A percentile compares a stretch with the other conserved stretches of the same genome.
These are phyloP conservation scores for Cercospora beticola DNA, from an alignment of 2,329 filamentous ascomycete genomes.

Conservation along the genomic window DNA sequence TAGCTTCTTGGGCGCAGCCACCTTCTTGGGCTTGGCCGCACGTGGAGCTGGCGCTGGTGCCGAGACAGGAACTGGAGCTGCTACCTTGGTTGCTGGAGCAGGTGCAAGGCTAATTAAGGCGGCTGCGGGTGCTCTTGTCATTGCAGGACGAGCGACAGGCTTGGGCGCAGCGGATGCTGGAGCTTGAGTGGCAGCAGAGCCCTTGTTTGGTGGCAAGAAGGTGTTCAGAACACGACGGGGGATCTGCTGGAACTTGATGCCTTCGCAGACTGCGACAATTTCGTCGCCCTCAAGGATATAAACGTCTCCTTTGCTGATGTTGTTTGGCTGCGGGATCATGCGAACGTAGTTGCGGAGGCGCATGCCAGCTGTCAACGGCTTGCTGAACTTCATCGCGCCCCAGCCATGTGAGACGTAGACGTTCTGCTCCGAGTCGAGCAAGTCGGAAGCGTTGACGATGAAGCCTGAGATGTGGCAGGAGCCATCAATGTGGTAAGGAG, in stretches of 20 bases:
- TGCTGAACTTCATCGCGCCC: slow-evolving; percentile 55
- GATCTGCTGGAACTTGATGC: slow-evolving; percentile 66
- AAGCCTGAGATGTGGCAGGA: slow-evolving; percentile 59
- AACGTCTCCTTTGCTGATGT: slow-evolving; percentile 60
- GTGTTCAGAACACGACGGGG: slow-evolving; percentile 66
- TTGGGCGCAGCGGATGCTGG: slow-evolving; percentile 35
- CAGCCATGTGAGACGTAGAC: slow-evolving; percentile 64
- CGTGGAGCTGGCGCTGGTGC: slow-evolving; percentile 27
- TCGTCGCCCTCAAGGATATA: slow-evolving; percentile 61
- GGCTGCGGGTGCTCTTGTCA: slow-evolving; percentile 39
- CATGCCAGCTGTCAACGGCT: slow-evolving; percentile 46
- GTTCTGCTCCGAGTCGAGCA: slow-evolving; percentile 58
- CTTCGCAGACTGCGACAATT: slow-evolving; percentile 58
- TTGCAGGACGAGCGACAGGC: slow-evolving; percentile 16
- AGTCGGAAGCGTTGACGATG: slow-evolving; percentile 60
- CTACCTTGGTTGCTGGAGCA: slow-evolving; percentile 26
- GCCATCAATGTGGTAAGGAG: slow-evolving; percentile 61
- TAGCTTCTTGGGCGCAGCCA: slow-evolving; percentile 54
- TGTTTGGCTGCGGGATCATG: slow-evolving; percentile 58
- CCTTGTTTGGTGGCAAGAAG: slow-evolving; percentile 61
- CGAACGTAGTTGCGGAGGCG: slow-evolving; percentile 62
- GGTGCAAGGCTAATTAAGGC: slow-evolving; percentile 33
- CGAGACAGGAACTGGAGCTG: slow-evolving; percentile 34
- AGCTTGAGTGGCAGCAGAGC: slow-evolving; percentile 35
- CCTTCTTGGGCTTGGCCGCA: slow-evolving; percentile 54